These are phyloP conservation scores for Nigrospora sphaerica DNA, from an alignment of 2,329 filamentous ascomycete genomes.

Conservation along the genomic window DNA sequence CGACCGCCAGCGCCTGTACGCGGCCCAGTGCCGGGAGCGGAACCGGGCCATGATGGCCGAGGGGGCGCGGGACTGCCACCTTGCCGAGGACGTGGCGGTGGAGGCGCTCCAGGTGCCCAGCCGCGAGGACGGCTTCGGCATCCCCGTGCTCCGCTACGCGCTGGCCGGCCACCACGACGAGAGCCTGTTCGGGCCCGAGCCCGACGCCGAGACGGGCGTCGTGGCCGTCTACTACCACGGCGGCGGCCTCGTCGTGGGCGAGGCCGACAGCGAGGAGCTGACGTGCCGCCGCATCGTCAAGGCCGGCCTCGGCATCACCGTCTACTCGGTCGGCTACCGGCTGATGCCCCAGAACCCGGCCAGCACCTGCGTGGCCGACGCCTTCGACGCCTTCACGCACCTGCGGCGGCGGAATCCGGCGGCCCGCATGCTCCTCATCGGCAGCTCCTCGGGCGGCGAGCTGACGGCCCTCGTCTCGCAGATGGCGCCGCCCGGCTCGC, in stretches of 20 bases:
- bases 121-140: constrained; percentile 20
- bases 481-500: constrained; percentile 10
- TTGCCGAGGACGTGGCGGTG: constrained; percentile 24
- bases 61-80: constrained; percentile 26
- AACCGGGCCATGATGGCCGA: constrained; percentile 27
- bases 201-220: constrained; percentile 7
- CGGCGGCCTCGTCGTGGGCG: constrained; percentile 38
- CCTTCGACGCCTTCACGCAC: constrained; percentile 26
- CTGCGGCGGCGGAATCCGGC: constrained; percentile 9
- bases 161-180: constrained; percentile 6
- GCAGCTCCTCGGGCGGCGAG: constrained; percentile 41
- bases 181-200: neutral
- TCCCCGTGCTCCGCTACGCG: constrained; percentile 29
- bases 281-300: constrained; percentile 35
- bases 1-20: constrained; percentile 32
- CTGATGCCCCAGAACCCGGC: constrained; percentile 33
- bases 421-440: constrained; percentile 26
- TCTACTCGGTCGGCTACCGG: constrained; percentile 40
- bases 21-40: constrained; percentile 28
- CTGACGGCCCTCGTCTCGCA: constrained; percentile 37
- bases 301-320: constrained; percentile 15
- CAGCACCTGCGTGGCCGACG: constrained; percentile 32
- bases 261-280: constrained; percentile 41
- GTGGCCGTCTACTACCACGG: constrained; percentile 41
- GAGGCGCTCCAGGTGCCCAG: constrained; percentile 23